A percentile compares a stretch with the other conserved stretches of the same genome.
Evolutionary conservation across 371 early-diverging fungal species (phyloP).

Genomic region (Zychaea mexicana): DNA sequence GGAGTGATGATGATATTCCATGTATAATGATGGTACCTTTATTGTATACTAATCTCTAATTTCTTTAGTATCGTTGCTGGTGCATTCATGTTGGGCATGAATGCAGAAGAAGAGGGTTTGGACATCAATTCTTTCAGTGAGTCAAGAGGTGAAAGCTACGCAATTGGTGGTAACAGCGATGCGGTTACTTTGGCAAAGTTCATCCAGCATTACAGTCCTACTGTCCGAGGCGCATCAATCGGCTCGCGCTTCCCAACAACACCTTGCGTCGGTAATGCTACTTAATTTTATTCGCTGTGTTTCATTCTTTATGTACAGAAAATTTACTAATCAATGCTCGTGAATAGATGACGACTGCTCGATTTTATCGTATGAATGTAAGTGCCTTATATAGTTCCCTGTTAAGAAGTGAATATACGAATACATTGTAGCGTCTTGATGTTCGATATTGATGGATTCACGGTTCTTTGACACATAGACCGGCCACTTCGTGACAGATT

Average conservation of each 20-base stretch:
- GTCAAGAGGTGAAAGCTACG: constrained; percentile 45
- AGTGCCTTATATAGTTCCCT: too few species aligned
- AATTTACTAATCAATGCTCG: too few species aligned
- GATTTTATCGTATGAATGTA: too few species aligned
- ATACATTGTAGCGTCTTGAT: too few species aligned
- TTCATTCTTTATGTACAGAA: too few species aligned
- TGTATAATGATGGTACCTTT: too few species aligned
- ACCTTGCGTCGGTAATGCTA: constrained; percentile 9
- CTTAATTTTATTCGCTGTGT: constrained; percentile 27
- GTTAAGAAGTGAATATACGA: not conserved
- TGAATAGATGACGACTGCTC: too few species aligned
- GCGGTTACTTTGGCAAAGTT: constrained; percentile 43
- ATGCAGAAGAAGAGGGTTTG: constrained; percentile 18
- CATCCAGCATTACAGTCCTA: constrained; percentile 36
- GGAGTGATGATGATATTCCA: too few species aligned
- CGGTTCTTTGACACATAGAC: constrained; percentile 33
- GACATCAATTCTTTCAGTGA: constrained; percentile 23
- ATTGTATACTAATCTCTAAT: not conserved
- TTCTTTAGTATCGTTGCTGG: constrained; percentile 36
- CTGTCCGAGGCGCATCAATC: constrained; percentile 33
- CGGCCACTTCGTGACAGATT: constrained; percentile 10
- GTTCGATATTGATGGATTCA: too few species aligned
- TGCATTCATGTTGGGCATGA: constrained; percentile 26
- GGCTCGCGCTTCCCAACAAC: constrained; percentile 15
- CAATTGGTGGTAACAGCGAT: constrained; percentile 40